Evolutionary conservation across 371 early-diverging fungal genomes (phyloP), one percentile per base, ranked within the genome.

Genomic region (Mucor racemosus): DNA sequence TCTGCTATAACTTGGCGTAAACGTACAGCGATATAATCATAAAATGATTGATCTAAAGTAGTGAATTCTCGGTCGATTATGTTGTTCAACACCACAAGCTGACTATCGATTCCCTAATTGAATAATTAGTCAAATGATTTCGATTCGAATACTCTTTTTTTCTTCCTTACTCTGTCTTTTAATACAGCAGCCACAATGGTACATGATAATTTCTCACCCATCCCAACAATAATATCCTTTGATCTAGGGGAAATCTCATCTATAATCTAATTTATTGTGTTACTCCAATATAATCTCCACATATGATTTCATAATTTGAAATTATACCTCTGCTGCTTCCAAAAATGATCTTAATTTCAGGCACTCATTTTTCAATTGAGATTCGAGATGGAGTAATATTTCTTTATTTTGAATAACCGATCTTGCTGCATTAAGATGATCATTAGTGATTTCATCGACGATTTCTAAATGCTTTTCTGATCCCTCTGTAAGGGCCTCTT

Each of bases 191-290:
- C 81, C 5, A 97, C 93, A 39, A 96, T 90, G 39, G 88, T 84
- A 68, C 97, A 97, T 3, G 97, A 91, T 5, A 99, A 82, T 69
- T 88, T 92, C 76, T 99, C 99, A 36, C 99, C 99, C 44, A 90
- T 87, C n/a, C 95, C 93, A 64, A 97, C 89, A 66, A 99, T 97
- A 57, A 97, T 90, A 77, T 99, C 99, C 69, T 91, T 84, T 9
- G 98, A 97, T 66, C 96, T 86, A 41, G 97, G 95, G 10, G 98
- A 97, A n/a, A 98, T 92, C 75, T 99, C 99, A 65, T 95, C 94
- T 71, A 99, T 97, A 65, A 95, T 91, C 90, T 93, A 66, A 21
- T 9, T 39, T 42, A 17, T 31, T 19, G 15, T 36, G 50, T 36
- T 59, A 48, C 40, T n/a, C 13, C 36, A 36, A 13, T 7, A 54